Base-by-base conservation (phyloP, 179 eudicot species). In the Actinidia polygama region DNA sequence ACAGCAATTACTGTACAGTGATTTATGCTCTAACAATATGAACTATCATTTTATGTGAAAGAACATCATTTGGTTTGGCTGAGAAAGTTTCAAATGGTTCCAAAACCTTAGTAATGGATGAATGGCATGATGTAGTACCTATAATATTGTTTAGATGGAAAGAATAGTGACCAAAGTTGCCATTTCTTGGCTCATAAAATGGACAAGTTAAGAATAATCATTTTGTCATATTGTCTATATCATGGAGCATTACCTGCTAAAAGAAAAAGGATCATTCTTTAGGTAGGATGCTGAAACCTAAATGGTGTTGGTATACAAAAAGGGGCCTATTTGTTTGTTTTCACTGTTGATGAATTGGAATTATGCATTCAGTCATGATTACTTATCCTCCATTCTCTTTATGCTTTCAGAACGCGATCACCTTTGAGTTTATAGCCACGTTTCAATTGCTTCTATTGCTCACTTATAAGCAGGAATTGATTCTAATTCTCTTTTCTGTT, bases 401-500 rank as follows among this genome's bases (percentile, higher is more conserved):
- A 30, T 30, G 36, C 36, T 30, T 30, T 30, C 36, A 30, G 36
- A 30, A 30, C 36, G 2, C 1, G 36, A 30, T 30, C 36, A 30
- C 36, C 36, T 30, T 30, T 30, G 36, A 30, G 36, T 30, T 30
- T 30, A 30, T 30, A 30, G 36, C 36, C 2, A 30, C 36, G 36
- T 30, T 30, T 2, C 36, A 30, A 30, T 30, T 30, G 36, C 36
- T 30, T 77, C 6, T 75, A 16, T 18, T 58, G 51, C 23, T 36
- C 21, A 66, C 40, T 67, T 40, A 54, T 12, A 50, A 67, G 18
- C 47, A 16, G 19, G 26, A 54, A 54, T 51, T 40, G 46, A 40
- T 81, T 78, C 40, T 62, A 12, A 46, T 64, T 50, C 8, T 23
- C 63, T 16, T 59, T 50, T 51, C 14, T 80, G 44, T 57, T 74